These are phyloP conservation scores for Naegleria fowleri DNA, from an alignment of 208 protist genomes.

Conservation along the genomic window DNA sequence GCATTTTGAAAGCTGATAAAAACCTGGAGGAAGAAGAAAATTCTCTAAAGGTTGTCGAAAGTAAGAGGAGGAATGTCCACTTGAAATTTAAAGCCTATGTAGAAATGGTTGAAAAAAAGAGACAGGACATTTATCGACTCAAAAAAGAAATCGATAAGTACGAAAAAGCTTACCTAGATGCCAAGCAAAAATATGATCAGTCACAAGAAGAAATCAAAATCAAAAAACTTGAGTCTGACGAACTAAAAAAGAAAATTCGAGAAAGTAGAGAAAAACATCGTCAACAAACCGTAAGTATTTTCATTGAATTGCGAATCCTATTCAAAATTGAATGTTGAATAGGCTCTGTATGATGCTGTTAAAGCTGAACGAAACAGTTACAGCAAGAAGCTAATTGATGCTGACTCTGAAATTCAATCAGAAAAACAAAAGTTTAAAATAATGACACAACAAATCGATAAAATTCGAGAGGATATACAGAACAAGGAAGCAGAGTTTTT, in stretches of 20 bases:
- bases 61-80: neutral
- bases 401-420: constrained; percentile 83
- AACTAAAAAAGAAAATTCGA: constrained; percentile 63
- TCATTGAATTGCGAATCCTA: no score
- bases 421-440: constrained; percentile 85
- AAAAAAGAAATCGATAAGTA: constrained; percentile 54
- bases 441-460: constrained; percentile 81
- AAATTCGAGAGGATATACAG: constrained; percentile 84
- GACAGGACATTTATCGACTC: neutral
- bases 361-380: constrained; percentile 71
- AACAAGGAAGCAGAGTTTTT: constrained; percentile 63
- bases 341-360: constrained; percentile 64
- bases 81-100: neutral
- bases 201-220: constrained; percentile 56
- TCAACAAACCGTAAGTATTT: constrained; percentile 53
- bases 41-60: neutral
- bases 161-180: constrained; percentile 39
- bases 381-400: constrained; percentile 83
- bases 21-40: neutral
- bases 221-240: constrained; percentile 53
- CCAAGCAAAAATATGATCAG: constrained; percentile 47
- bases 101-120: neutral
- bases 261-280: constrained; percentile 59
- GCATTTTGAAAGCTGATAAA: neutral
- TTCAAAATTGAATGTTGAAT: no score